Conservation (phyloP, 208 protist species). For the Leishmania gerbilli region DNA sequence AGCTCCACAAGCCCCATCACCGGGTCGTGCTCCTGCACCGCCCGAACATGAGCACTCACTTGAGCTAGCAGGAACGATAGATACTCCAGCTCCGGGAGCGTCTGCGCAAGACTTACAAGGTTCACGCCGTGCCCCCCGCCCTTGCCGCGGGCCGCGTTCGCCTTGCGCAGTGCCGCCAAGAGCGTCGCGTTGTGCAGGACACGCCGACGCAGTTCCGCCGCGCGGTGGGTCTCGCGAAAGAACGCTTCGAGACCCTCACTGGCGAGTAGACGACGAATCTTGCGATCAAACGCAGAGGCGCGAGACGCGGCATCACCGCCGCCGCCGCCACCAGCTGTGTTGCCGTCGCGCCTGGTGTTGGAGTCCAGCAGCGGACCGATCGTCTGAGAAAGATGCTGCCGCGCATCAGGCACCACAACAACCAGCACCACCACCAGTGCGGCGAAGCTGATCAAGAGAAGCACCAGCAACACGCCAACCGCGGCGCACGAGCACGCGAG, state of each 20-base stretch:
- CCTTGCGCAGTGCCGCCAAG: slow-evolving; percentile 4
- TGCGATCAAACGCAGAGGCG: background rate
- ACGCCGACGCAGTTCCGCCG: slow-evolving; percentile 15
- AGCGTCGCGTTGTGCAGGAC: slow-evolving; percentile 18
- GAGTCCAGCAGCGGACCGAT: slow-evolving; percentile 1
- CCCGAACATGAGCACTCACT: slow-evolving; percentile 23
- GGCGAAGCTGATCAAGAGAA: slow-evolving; percentile 10
- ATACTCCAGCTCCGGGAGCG: slow-evolving; percentile 26
- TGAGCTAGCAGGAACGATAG: slow-evolving; percentile 14
- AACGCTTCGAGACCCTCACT: slow-evolving; percentile 6
- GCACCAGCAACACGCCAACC: slow-evolving; percentile 9
- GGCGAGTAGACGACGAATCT: slow-evolving; percentile 5
- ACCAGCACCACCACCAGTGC: slow-evolving; percentile 20
- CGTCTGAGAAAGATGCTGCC: background rate
- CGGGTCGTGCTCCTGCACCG: slow-evolving; percentile 26
- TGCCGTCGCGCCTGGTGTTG: background rate
- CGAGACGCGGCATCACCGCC: background rate
- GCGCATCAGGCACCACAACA: slow-evolving; percentile 7
- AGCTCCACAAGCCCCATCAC: slow-evolving; percentile 22
- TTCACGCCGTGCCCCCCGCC: background rate
- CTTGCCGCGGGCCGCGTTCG: background rate
- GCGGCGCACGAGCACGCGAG: slow-evolving; percentile 23
- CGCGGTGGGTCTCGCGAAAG: slow-evolving; percentile 10
- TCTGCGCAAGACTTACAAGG: slow-evolving; percentile 8
- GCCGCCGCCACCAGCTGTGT: background rate